A percentile compares a stretch with the other conserved stretches of the same genome.
These are phyloP conservation scores for Xylaria sp. DNA, from an alignment of 2,329 filamentous ascomycete genomes.

Conservation along the genomic window DNA sequence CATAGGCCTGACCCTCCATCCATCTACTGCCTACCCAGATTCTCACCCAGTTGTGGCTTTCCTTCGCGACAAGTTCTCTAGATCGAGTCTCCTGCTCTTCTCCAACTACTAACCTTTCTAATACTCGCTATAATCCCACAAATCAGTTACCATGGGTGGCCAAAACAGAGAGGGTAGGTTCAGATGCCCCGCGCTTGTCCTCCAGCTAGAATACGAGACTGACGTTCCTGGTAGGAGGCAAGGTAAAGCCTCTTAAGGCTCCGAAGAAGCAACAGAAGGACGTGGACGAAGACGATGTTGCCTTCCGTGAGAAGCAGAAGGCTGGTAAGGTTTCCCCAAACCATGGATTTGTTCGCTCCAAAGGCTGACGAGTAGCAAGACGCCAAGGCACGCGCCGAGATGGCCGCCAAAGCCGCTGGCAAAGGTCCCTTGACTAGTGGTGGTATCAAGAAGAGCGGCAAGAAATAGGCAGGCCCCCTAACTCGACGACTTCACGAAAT, in stretches of 20 bases:
- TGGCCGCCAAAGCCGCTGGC: conserved; percentile 83
- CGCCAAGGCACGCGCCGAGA: conserved; percentile 85
- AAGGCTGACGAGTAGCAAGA: conserved; percentile 59
- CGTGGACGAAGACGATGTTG: conserved; percentile 86
- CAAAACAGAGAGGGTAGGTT: conserved; percentile 71
- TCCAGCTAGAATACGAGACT: conserved; percentile 19
- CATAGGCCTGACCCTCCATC: background rate
- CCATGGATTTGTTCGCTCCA: background rate
- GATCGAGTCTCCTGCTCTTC: conserved; percentile 5
- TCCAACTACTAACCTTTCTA: conserved; percentile 8
- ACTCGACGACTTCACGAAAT: conserved; percentile 40
- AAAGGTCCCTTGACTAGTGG: conserved; percentile 91
- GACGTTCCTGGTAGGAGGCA: conserved; percentile 69
- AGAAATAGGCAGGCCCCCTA: conserved; percentile 73
- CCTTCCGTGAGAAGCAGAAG: conserved; percentile 84
- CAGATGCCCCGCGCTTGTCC: conserved; percentile 10
- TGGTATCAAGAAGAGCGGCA: conserved; percentile 95
- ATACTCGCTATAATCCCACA: background rate
- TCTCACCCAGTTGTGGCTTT: background rate
- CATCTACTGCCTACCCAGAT: background rate
- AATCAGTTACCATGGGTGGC: conserved; percentile 68
- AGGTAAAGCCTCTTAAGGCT: conserved; percentile 86
- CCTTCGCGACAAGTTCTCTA: conserved; percentile 19
- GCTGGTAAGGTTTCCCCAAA: conserved; percentile 70
- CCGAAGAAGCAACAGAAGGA: conserved; percentile 88